Evolutionary conservation across 2,329 filamentous ascomycete species (phyloP).

Genomic region (Trichoderma simmonsii): DNA sequence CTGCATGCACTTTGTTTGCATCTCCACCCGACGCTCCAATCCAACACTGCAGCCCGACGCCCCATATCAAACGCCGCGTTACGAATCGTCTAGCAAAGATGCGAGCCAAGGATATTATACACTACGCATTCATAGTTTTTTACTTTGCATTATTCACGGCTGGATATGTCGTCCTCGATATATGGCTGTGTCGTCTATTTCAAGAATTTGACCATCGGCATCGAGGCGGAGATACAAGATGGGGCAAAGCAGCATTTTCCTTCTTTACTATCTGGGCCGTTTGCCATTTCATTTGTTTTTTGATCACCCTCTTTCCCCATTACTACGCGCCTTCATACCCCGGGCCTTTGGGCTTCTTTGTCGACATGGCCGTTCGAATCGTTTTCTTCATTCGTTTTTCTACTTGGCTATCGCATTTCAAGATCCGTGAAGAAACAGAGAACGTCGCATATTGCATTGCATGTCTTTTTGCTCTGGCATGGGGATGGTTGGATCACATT

Average conservation of each 20-base stretch:
- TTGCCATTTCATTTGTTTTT: neutral
- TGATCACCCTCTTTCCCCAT: no score
- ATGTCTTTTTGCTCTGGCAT: neutral
- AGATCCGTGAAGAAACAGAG: neutral
- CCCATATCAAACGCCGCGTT: no score
- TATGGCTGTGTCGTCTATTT: neutral
- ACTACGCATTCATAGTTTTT: no score
- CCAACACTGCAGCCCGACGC: no score
- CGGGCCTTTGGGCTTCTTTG: neutral
- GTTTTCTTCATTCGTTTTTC: neutral
- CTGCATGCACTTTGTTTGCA: neutral
- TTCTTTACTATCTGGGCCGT: neutral
- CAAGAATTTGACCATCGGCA: rapidly evolving
- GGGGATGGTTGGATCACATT: no score
- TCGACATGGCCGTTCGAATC: neutral
- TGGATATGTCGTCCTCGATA: neutral
- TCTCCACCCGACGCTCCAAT: no score
- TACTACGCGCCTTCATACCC: no score
- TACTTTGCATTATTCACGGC: neutral
- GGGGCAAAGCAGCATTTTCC: neutral
- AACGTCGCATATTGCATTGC: neutral
- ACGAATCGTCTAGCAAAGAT: no score
- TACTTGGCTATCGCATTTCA: neutral
- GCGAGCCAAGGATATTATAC: no score
- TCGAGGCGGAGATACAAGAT: rapidly evolving